Conservation (phyloP, 2,329 filamentous ascomycete genomes). For the Incumbomyces delicatus region DNA sequence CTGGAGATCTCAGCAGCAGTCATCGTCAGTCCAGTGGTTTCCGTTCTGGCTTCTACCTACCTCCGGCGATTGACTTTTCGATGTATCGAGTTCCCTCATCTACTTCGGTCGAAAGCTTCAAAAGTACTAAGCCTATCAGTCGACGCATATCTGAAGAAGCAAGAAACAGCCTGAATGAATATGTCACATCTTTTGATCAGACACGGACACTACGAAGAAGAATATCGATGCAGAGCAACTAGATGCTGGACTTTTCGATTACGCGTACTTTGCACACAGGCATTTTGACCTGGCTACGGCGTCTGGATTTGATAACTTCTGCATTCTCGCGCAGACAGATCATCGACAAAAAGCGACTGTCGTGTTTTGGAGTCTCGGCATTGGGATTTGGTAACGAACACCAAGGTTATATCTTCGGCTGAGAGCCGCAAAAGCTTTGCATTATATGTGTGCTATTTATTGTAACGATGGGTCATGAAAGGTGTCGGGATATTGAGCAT, state of each 20-base stretch:
- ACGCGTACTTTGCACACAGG: too few relatives aligned
- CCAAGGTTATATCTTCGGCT: background rate
- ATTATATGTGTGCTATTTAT: background rate
- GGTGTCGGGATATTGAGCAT: background rate
- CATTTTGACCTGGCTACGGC: too few relatives aligned
- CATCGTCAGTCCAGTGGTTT: conserved; percentile 43
- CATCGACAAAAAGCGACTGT: background rate
- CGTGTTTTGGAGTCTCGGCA: background rate
- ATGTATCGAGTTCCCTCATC: conserved; percentile 32
- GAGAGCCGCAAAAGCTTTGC: conserved; percentile 1
- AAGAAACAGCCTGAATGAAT: conserved; percentile 69
- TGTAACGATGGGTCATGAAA: conserved; percentile 1
- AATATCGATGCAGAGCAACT: conserved; percentile 21
- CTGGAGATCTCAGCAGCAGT: conserved; percentile 46
- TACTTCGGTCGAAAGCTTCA: conserved; percentile 56
- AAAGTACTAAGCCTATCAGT: conserved; percentile 48
- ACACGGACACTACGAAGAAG: conserved; percentile 44
- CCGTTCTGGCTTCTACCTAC: conserved; percentile 54
- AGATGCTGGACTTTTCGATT: background rate
- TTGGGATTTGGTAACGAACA: background rate
- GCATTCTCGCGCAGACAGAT: too few relatives aligned
- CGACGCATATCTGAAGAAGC: conserved; percentile 60
- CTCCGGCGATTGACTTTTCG: conserved; percentile 66
- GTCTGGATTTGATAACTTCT: too few relatives aligned
- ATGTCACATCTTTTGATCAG: conserved; percentile 82